Conservation (phyloP, 169 alveolate species). For the Cystoisospora suis region DNA sequence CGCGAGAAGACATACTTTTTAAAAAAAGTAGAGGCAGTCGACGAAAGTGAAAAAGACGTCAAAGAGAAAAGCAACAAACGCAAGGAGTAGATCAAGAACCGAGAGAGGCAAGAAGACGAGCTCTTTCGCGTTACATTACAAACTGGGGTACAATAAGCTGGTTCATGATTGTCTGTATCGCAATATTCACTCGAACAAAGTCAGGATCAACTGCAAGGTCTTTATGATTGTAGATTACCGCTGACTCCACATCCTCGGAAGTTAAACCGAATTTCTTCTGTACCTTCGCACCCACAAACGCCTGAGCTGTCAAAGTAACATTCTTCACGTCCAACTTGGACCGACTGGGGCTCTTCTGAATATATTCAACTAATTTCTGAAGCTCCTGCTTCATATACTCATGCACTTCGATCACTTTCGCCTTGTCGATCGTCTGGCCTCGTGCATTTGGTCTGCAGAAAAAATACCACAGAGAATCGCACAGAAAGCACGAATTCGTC, state of each 20-base stretch:
- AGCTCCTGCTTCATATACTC: conserved; percentile 73
- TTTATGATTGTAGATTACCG: conserved; percentile 69
- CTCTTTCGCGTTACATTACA: background rate
- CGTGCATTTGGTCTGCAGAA: conserved; percentile 14
- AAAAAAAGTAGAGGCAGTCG: no score
- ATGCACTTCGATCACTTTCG: conserved; percentile 67
- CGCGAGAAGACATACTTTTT: no score
- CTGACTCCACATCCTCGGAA: conserved; percentile 75
- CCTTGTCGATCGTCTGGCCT: conserved; percentile 35
- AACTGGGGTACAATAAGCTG: conserved; percentile 48
- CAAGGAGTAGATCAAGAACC: background rate
- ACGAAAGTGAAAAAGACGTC: no score
- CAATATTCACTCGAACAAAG: conserved; percentile 70
- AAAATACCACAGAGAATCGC: background rate
- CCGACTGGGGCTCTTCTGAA: conserved; percentile 52
- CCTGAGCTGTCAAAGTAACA: conserved; percentile 74
- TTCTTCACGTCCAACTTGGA: conserved; percentile 68
- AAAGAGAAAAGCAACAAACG: no score
- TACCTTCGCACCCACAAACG: conserved; percentile 73
- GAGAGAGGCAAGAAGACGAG: background rate
- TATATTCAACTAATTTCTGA: conserved; percentile 65
- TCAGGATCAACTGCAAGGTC: conserved; percentile 69
- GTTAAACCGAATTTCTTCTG: conserved; percentile 69
- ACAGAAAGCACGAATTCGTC: background rate
- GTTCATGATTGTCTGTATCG: conserved; percentile 66